Evolutionary conservation across 257 asterid species (phyloP).

Genomic region (Solanum peruvianum): DNA sequence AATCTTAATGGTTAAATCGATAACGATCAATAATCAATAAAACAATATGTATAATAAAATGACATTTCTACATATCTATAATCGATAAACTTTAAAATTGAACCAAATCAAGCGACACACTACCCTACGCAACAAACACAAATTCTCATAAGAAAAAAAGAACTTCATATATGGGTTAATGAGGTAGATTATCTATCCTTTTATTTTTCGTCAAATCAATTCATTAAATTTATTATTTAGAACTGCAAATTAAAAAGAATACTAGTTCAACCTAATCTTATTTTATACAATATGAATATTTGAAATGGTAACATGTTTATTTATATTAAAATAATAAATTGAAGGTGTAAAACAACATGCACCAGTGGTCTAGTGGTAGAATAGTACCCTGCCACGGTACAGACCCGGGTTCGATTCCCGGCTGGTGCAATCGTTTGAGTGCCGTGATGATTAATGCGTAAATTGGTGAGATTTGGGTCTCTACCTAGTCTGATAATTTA

Average conservation of each 20-base stretch:
- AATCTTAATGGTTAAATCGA: too few species aligned
- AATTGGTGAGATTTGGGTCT: background rate
- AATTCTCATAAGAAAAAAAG: background rate
- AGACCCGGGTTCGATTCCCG: constrained; percentile 15
- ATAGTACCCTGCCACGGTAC: constrained; percentile 86
- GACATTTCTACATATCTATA: too few species aligned
- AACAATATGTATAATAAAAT: too few species aligned
- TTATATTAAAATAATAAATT: too few species aligned
- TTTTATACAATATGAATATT: background rate
- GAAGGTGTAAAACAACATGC: background rate
- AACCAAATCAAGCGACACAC: background rate
- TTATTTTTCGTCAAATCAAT: background rate
- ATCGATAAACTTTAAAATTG: background rate
- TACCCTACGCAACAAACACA: background rate
- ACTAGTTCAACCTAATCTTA: background rate
- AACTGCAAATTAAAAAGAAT: background rate
- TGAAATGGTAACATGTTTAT: background rate
- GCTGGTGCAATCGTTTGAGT: background rate
- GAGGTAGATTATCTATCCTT: background rate
- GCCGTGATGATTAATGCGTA: background rate
- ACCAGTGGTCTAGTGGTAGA: constrained; percentile 91
- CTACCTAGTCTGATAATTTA: too few species aligned
- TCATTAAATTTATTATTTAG: background rate
- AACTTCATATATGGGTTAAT: background rate
- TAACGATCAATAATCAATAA: background rate